These are phyloP conservation scores for Sphenostylis stenocarpa DNA, from an alignment of 306 rosid genomes.

Conservation along the genomic window DNA sequence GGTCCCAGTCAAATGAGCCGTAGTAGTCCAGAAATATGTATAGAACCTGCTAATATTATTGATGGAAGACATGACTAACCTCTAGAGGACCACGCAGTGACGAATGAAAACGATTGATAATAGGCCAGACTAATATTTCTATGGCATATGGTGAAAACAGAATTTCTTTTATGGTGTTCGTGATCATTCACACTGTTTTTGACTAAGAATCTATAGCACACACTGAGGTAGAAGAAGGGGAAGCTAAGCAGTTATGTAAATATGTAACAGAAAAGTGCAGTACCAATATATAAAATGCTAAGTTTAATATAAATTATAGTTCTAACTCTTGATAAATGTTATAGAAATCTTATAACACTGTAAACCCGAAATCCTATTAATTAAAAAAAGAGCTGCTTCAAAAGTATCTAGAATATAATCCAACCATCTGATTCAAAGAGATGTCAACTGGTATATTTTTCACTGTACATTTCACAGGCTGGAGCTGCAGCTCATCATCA, in stretches of 20 bases:
- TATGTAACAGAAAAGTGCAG: too few relatives aligned
- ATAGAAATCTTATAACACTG: too few relatives aligned
- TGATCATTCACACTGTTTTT: neutral
- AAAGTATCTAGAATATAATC: slow-evolving; percentile 58
- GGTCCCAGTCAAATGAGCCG: slow-evolving; percentile 62
- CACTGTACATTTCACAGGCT: slow-evolving; percentile 60
- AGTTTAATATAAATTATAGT: too few relatives aligned
- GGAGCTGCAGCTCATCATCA: slow-evolving; percentile 55
- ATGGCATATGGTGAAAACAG: slow-evolving; percentile 75
- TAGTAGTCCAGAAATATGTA: slow-evolving; percentile 68
- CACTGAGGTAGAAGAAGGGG: neutral
- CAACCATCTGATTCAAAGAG: slow-evolving; percentile 71
- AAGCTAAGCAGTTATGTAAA: slow-evolving; percentile 1
- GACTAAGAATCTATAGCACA: neutral
- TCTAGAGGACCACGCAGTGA: slow-evolving; percentile 68
- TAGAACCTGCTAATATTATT: slow-evolving; percentile 54
- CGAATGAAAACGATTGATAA: slow-evolving; percentile 59
- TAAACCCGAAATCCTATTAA: too few relatives aligned
- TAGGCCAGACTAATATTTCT: slow-evolving; percentile 58
- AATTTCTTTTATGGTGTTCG: slow-evolving; percentile 15
- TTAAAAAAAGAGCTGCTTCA: slow-evolving; percentile 57
- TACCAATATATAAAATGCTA: neutral
- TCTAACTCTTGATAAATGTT: too few relatives aligned
- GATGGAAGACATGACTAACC: slow-evolving; percentile 43
- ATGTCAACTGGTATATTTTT: slow-evolving; percentile 60